Conservation (phyloP, 2,329 filamentous ascomycete species). For the Magnaporthales sp. region DNA sequence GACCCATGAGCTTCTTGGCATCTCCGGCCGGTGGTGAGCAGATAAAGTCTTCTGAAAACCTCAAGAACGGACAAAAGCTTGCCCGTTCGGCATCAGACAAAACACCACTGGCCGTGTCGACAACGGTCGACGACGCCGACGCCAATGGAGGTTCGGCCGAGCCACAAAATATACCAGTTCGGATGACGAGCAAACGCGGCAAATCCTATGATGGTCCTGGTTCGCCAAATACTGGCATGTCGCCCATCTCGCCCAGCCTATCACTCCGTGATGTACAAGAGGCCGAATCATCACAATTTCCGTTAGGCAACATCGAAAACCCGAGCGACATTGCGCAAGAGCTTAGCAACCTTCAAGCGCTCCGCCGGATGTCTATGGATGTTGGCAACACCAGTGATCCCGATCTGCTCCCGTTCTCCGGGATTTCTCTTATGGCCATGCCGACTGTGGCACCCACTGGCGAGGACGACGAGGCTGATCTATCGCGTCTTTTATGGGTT, state of each 20-base stretch:
- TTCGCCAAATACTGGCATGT: conserved; percentile 22
- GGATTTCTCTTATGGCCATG: conserved; percentile 57
- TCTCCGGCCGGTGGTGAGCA: conserved; percentile 46
- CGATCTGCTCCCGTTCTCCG: conserved; percentile 66
- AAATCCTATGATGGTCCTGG: conserved; percentile 28
- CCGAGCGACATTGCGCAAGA: conserved; percentile 86
- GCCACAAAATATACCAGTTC: conserved; percentile 20
- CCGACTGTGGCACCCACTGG: conserved; percentile 63
- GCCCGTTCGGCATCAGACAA: conserved; percentile 39
- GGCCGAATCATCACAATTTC: conserved; percentile 64
- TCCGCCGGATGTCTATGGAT: conserved; percentile 92
- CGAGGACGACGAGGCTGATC: conserved; percentile 76
- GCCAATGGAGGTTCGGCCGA: conserved; percentile 5
- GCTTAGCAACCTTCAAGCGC: conserved; percentile 81
- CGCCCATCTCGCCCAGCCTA: conserved; percentile 42
- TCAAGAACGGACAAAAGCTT: conserved; percentile 22
- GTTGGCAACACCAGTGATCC: conserved; percentile 65
- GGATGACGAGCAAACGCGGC: conserved; percentile 30
- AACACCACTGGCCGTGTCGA: conserved; percentile 16
- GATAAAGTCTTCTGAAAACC: conserved; percentile 22
- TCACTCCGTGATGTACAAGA: conserved; percentile 44
- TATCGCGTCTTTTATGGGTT: conserved; percentile 88
- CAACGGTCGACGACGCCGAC: conserved; percentile 22
- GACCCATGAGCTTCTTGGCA: conserved; percentile 68
- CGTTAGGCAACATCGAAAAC: conserved; percentile 83